A percentile compares a stretch with the other conserved stretches of the same genome.
phyloP scores from a whole-genome alignment of 2,329 filamentous ascomycete genomes.

The Beauveria sp. region DNA sequence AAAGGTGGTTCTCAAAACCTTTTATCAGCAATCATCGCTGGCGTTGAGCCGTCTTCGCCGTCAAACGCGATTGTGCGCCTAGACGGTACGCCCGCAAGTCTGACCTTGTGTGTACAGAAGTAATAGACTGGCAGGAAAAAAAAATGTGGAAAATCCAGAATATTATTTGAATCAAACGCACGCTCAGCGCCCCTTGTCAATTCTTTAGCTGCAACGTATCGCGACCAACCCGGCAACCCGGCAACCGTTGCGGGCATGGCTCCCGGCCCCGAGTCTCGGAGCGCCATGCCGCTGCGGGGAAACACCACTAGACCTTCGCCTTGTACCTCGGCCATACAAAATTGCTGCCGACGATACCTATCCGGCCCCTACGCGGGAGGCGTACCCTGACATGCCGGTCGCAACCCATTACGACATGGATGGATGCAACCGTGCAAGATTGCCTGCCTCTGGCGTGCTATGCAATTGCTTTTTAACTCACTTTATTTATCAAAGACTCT shows the following conservation, averaged over 20 bases:
- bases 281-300: neutral
- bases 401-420: neutral
- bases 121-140: too few relatives aligned
- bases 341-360: neutral
- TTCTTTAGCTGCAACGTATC: too few relatives aligned
- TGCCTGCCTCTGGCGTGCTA: neutral
- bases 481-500: too few relatives aligned
- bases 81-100: too few relatives aligned
- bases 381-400: neutral
- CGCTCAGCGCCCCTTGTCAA: too few relatives aligned
- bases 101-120: too few relatives aligned
- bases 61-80: too few relatives aligned
- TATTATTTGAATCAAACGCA: too few relatives aligned
- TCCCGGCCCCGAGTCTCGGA: slow-evolving; percentile 2
- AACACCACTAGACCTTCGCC: neutral
- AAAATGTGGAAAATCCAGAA: too few relatives aligned
- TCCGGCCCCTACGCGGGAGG: neutral
- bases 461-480: neutral
- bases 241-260: neutral
- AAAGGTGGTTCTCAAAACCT: too few relatives aligned
- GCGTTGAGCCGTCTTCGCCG: too few relatives aligned
- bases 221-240: neutral
- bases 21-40: too few relatives aligned
- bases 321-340: neutral
- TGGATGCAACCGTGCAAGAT: neutral